phyloP scores from a whole-genome alignment of 352 stramenopile species.

The Lagenidium sp. region DNA sequence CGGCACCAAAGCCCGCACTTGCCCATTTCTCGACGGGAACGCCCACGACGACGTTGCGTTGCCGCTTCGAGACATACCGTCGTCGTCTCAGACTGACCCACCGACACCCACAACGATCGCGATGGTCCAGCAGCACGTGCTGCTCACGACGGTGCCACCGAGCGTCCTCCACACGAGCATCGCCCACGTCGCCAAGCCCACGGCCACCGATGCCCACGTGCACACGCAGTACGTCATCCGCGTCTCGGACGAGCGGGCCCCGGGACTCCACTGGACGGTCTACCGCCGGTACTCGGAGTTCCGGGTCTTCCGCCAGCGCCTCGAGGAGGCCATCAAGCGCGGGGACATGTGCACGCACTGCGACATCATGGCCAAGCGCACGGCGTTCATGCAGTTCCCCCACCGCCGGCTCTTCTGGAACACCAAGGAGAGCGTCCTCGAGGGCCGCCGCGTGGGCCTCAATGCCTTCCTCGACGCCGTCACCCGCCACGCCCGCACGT shows the following conservation, averaged over 20 bases:
- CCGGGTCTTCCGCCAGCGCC: slow-evolving; percentile 50
- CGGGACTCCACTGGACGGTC: slow-evolving; percentile 68
- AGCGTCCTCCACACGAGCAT: slow-evolving; percentile 74
- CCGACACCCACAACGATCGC: too few relatives aligned
- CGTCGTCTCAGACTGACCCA: too few relatives aligned
- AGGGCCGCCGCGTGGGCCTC: slow-evolving; percentile 60
- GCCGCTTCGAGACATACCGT: too few relatives aligned
- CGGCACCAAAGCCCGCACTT: too few relatives aligned
- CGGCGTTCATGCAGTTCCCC: slow-evolving; percentile 76
- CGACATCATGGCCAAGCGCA: slow-evolving; percentile 70
- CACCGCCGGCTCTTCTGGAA: slow-evolving; percentile 69
- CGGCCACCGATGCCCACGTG: slow-evolving; percentile 39
- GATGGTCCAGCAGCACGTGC: slow-evolving; percentile 14
- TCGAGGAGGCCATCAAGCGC: slow-evolving; percentile 53
- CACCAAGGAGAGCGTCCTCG: slow-evolving; percentile 59
- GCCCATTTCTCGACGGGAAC: too few relatives aligned
- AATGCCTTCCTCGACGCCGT: slow-evolving; percentile 74
- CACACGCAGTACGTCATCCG: slow-evolving; percentile 81
- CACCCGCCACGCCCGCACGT: slow-evolving; percentile 67
- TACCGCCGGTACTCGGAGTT: slow-evolving; percentile 85
- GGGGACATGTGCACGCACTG: slow-evolving; percentile 70
- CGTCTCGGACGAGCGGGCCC: slow-evolving; percentile 72
- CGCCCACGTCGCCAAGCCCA: slow-evolving; percentile 66
- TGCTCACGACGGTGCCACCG: slow-evolving; percentile 15
- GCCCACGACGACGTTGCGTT: too few relatives aligned